Conservation (phyloP, 805 yeast genomes). For the Hanseniaspora valbyensis region DNA sequence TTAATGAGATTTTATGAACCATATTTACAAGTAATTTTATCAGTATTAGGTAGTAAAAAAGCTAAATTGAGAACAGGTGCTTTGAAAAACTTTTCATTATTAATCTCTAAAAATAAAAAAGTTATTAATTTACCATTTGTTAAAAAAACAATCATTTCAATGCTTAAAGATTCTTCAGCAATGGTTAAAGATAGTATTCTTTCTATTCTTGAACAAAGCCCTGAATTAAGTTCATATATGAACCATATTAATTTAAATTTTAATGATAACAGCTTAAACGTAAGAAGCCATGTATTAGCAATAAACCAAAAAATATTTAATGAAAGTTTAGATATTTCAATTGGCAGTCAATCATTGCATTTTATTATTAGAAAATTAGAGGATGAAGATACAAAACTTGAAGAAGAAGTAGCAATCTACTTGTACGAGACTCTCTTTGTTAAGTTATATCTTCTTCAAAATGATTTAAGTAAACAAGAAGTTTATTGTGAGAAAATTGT, state of each 20-base stretch:
- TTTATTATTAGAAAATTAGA: conserved; percentile 45
- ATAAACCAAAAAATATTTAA: conserved; percentile 41
- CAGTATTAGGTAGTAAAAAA: conserved; percentile 39
- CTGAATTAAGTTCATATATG: conserved; percentile 38
- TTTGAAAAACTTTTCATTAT: conserved; percentile 46
- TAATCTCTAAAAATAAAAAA: conserved; percentile 43
- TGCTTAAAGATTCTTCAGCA: conserved; percentile 52
- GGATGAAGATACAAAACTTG: conserved; percentile 56
- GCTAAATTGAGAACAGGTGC: conserved; percentile 52
- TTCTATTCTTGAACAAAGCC: conserved; percentile 47
- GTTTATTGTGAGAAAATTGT: conserved; percentile 19
- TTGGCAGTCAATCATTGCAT: conserved; percentile 34
- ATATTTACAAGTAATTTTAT: conserved; percentile 41
- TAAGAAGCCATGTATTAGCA: conserved; percentile 51
- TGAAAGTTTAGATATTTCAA: conserved; percentile 24
- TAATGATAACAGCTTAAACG: conserved; percentile 51
- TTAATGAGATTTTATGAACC: conserved; percentile 38
- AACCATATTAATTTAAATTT: conserved; percentile 35
- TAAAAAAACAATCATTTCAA: conserved; percentile 39
- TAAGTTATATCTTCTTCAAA: conserved; percentile 12
- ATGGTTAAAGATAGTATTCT: conserved; percentile 67
- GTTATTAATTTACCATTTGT: conserved; percentile 43
- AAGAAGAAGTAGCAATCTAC: conserved; percentile 33
- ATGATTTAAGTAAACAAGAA: conserved; percentile 17
- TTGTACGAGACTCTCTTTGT: conserved; percentile 34